Evolutionary conservation across 1,284 basidiomycete genomes (phyloP), one percentile per base, ranked within the genome.

Genomic region (Rhodotorula mucilaginosa): DNA sequence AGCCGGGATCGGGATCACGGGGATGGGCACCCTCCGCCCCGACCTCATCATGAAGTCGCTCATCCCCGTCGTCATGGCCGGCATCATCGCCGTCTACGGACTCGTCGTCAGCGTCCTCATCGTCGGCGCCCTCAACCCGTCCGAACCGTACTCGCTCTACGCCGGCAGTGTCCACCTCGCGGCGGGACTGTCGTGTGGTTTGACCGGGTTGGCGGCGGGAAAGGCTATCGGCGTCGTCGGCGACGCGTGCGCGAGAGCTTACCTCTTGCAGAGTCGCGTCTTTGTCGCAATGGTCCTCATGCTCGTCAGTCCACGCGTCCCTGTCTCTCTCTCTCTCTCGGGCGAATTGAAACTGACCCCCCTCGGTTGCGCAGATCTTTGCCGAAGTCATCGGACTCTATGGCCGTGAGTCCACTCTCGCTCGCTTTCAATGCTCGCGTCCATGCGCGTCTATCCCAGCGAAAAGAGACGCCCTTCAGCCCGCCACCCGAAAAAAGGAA

Each of bases 161-260:
- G 87, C 89, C 23, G 96, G 97, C 56, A 97, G 97, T 82, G 87
- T 97, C 60, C 96, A 99, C 81, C 88, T 99, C 44, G 93, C 90
- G 16, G 97, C 96, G 18, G 96, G 97, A 44, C 84, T 98, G 47
- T 88, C 93, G 10, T 95, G 93, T 80, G 95, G 95, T 23, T 83
- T 93, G 76, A 94, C 96, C 19, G 96, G 96, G 70, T 82, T 99
- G 60, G 91, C 94, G n/a, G 96, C 96, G 3, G 96, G 96, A 12
- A 96, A 94, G 80, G 94, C 96, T n/a, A 96, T 99, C 80, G 96
- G 96, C 47, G 88, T 90, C 73, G 93, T 98, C 39, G 96, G 95
- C 68, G 96, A 99, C 80, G 89, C 95, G 82, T 85, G 93, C 86
- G 92, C 94, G 56, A 86, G 93, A 72, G 91, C 91, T 69, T 92